These are phyloP conservation scores for Staphylotrichum tortipilum DNA, from an alignment of 495 filamentous ascomycete genomes.

Conservation along the genomic window DNA sequence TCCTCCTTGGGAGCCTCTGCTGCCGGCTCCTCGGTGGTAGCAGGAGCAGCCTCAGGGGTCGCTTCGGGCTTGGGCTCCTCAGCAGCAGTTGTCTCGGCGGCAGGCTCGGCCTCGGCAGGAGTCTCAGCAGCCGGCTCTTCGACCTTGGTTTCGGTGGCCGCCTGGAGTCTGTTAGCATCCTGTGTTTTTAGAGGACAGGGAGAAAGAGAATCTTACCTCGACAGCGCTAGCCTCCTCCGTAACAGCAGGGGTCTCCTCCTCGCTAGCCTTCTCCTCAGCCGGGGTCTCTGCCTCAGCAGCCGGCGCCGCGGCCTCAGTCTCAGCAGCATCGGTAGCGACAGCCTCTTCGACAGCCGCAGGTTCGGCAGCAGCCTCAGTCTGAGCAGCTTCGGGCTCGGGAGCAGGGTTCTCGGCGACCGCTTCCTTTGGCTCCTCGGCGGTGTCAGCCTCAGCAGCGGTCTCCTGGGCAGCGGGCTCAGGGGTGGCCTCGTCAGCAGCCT, in stretches of 20 bases:
- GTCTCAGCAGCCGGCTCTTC: constrained; percentile 1
- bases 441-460: constrained; percentile 6
- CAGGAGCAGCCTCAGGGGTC: not conserved
- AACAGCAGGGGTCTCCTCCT: not conserved
- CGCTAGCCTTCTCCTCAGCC: not conserved
- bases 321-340: not conserved
- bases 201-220: not conserved
- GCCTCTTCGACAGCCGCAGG: not conserved
- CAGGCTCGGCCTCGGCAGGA: not conserved
- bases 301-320: not conserved
- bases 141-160: not conserved
- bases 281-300: not conserved
- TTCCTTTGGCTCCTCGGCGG: constrained; percentile 13
- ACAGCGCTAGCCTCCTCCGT: not conserved
- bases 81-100: not conserved
- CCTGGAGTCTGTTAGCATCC: not conserved
- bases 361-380: not conserved
- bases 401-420: not conserved
- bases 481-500: not conserved
- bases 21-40: not conserved
- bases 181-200: not conserved
- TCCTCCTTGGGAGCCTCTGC: not conserved
- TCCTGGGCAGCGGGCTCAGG: constrained; percentile 6
- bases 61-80: not conserved
- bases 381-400: not conserved